These are phyloP conservation scores for Xylariaceae sp. DNA, from an alignment of 2,329 filamentous ascomycete genomes.

Conservation along the genomic window DNA sequence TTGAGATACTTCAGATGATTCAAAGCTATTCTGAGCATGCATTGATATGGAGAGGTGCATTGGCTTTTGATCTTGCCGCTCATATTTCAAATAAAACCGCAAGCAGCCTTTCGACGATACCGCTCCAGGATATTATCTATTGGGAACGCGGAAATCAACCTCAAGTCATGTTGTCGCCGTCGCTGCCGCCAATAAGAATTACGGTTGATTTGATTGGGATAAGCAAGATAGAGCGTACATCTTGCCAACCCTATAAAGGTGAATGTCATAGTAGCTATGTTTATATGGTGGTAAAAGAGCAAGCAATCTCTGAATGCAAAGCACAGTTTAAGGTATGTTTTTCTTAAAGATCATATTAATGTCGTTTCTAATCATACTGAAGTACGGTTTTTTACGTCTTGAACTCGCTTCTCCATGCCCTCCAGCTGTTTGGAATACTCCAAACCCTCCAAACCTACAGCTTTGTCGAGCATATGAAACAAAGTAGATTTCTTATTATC, in stretches of 20 bases:
- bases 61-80: slow-evolving; percentile 9
- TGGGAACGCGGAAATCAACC: slow-evolving; percentile 8
- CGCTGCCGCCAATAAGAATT: slow-evolving; percentile 6
- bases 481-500: background rate
- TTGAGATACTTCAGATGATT: slow-evolving; percentile 12
- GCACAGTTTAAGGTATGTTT: slow-evolving; percentile 13
- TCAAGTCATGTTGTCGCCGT: background rate
- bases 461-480: slow-evolving; percentile 10
- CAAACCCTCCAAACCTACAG: slow-evolving; percentile 14
- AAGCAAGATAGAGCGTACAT: slow-evolving; percentile 17
- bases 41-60: slow-evolving; percentile 12
- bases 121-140: slow-evolving; percentile 8
- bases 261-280: slow-evolving; percentile 5
- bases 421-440: slow-evolving; percentile 19
- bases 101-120: slow-evolving; percentile 1
- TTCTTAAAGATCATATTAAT: background rate
- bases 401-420: slow-evolving; percentile 2
- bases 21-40: slow-evolving; percentile 21
- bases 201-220: slow-evolving; percentile 6
- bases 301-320: slow-evolving; percentile 3
- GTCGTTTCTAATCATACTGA: background rate
- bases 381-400: slow-evolving; percentile 15
- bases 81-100: slow-evolving; percentile 8
- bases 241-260: background rate
- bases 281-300: slow-evolving; percentile 13